Percentiles rank a stretch among this genome's conserved stretches.
Evolutionary conservation across 1,284 basidiomycete species (phyloP).

Genomic region (Moesziomyces antarcticus): DNA sequence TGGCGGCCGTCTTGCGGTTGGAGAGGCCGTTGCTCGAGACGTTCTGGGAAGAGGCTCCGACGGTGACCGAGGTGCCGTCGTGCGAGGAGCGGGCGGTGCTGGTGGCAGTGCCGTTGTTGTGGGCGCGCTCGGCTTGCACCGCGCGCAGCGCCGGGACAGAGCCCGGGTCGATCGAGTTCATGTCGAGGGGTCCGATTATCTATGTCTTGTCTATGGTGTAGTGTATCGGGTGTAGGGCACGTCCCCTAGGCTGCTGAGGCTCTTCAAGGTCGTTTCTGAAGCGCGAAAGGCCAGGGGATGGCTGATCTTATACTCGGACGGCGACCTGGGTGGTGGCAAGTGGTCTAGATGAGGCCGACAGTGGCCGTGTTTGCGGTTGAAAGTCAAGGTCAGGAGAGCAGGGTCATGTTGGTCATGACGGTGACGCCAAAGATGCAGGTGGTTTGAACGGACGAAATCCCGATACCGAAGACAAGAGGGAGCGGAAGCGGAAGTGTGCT

Average conservation of each 20-base stretch:
- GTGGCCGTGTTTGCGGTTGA: too few species aligned
- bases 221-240: too few species aligned
- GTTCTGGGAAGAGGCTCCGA: conserved; percentile 19
- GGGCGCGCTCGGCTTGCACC: conserved; percentile 12
- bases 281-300: too few species aligned
- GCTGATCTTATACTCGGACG: too few species aligned
- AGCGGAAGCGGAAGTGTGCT: neutral
- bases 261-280: too few species aligned
- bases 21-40: conserved; percentile 17
- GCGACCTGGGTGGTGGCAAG: too few species aligned
- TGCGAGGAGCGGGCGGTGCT: conserved; percentile 25
- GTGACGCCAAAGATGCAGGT: neutral
- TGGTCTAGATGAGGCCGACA: too few species aligned
- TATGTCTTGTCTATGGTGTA: neutral
- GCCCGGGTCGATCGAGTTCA: conserved; percentile 42
- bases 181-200: neutral
- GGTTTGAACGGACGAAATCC: neutral
- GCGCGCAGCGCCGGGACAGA: conserved; percentile 29
- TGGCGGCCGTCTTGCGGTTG: conserved; percentile 10
- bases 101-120: neutral
- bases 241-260: too few species aligned
- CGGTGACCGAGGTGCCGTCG: conserved; percentile 20
- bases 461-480: neutral
- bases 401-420: neutral
- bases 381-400: too few species aligned